Evolutionary conservation across 345 rosid genomes (phyloP).

Genomic region (Hibiscus tridactylites): DNA sequence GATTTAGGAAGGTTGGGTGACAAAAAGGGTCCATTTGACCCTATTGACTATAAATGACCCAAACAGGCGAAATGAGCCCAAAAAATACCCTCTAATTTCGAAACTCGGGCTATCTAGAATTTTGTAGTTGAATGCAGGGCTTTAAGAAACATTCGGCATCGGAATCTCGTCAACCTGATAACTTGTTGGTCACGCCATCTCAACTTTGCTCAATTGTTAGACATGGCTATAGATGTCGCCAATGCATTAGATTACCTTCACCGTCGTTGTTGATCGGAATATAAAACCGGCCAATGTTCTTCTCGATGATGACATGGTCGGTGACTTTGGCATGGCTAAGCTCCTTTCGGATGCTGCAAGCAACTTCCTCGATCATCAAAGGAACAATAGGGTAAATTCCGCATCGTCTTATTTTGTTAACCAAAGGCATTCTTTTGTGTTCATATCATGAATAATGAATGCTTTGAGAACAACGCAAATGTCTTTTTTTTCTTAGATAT

Average conservation of each 20-base stretch:
- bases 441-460: too few relatives aligned
- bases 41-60: too few relatives aligned
- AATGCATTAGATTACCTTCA: conserved; percentile 27
- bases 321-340: conserved; percentile 23
- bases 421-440: too few relatives aligned
- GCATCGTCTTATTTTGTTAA: too few relatives aligned
- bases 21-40: too few relatives aligned
- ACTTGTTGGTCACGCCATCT: conserved; percentile 4
- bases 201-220: not conserved
- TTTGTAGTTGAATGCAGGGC: conserved; percentile 23
- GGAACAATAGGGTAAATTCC: conserved; percentile 11
- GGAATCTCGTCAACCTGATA: conserved; percentile 19
- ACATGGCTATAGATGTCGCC: conserved; percentile 19
- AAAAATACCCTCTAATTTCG: too few relatives aligned
- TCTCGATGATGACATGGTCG: conserved; percentile 20
- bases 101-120: conserved; percentile 12
- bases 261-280: conserved; percentile 18
- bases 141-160: conserved; percentile 12
- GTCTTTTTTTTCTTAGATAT: too few relatives aligned
- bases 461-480: too few relatives aligned
- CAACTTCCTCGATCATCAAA: conserved; percentile 1
- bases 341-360: conserved; percentile 9
- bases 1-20: too few relatives aligned
- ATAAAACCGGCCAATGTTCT: conserved; percentile 24
- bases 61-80: too few relatives aligned